These are phyloP conservation scores for Boletellus sp. DNA, from an alignment of 768 basidiomycete species.

Conservation along the genomic window DNA sequence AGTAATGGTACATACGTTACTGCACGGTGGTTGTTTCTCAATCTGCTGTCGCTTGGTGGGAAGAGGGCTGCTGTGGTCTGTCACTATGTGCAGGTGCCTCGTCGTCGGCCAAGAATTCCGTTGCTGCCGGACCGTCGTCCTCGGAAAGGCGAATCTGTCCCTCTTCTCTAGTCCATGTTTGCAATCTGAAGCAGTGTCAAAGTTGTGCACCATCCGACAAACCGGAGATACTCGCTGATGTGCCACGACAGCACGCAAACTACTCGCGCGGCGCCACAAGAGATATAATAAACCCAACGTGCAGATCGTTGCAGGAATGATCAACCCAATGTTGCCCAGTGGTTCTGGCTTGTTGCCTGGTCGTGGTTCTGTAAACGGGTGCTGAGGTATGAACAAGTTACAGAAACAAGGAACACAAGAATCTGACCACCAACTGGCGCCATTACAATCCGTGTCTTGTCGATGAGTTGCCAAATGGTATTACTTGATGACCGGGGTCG, in stretches of 20 bases:
- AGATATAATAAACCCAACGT: conserved; percentile 56
- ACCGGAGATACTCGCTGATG: conserved; percentile 46
- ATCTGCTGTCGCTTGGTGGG: conserved; percentile 14
- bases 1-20: neutral
- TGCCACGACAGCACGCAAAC: conserved; percentile 54
- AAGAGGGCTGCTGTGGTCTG: conserved; percentile 23
- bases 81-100: conserved; percentile 43
- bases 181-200: conserved; percentile 41
- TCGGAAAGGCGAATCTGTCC: conserved; percentile 64
- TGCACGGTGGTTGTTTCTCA: neutral
- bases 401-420: neutral
- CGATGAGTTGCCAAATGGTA: neutral
- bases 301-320: conserved; percentile 57
- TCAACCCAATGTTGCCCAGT: conserved; percentile 50
- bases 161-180: conserved; percentile 49
- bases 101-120: conserved; percentile 59
- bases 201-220: neutral
- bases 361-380: conserved; percentile 52
- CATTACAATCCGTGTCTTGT: conserved; percentile 11
- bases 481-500: neutral
- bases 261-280: conserved; percentile 58
- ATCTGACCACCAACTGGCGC: conserved; percentile 22
- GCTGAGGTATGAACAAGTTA: neutral
- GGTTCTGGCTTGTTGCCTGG: conserved; percentile 61
- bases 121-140: conserved; percentile 70